Evolutionary conservation across 2,329 filamentous ascomycete genomes (phyloP), one percentile per base, ranked within the genome.

Genomic region (Tolypocladium nubicola): DNA sequence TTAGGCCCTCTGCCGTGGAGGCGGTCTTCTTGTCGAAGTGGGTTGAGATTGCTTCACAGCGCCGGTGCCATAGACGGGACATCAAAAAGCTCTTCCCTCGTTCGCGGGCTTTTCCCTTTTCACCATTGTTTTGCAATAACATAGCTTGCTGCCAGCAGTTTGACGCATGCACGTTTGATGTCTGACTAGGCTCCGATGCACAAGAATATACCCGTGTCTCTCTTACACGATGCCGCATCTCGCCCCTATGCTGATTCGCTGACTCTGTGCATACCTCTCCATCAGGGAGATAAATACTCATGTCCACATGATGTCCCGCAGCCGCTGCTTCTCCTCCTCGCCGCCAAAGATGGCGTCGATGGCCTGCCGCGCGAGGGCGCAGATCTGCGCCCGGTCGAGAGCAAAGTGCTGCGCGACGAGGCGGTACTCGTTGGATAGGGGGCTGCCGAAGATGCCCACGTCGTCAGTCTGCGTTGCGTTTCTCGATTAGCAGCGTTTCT

Each of bases 371-470:
- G 82, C 83, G 23, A 93, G 70, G 0, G 68, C 68, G 57, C 83
- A 75, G 1, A 81, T 73, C 19, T 78, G 74, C 6, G 65, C 58
- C 3, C 67, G 68, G 14, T 65, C 67, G 8, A 94, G 75, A 0
- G 71, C 68, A 65, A 94, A 94, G 66, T 92, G 84, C 62, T 85
- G 71, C 1, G 87, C 84, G 4, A 88, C 87, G 2, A 94, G 79
- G 9, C 77, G 73, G 69, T 92, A 93, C 68, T 95, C 90, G 62
- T 90, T 85, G 0, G 88, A 91, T 4, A 92, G 71, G 0, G 82
- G 78, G 65, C 87, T 92, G 54, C 85, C 86, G 65, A 94, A 94
- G 26, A 94, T 83, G 2, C 89, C 90, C 11, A 93, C 86, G 65
- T 94, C 89, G 67, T 94, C 90, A 1, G 89, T 94, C 87, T 91